phyloP scores from a whole-genome alignment of 305 asterid species.

The Solanum hybrid region DNA sequence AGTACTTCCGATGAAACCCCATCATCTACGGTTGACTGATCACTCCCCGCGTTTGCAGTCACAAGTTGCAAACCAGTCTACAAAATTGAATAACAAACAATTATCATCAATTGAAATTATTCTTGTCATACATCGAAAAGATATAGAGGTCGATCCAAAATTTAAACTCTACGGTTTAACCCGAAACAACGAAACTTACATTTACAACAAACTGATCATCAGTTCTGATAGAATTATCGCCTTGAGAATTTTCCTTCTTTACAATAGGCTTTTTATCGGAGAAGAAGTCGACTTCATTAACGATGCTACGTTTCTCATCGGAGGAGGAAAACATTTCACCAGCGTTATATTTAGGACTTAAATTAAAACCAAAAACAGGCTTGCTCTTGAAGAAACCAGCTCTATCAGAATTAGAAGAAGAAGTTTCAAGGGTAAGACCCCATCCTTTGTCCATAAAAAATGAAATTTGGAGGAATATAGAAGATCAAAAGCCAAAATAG shows the following conservation, averaged over 20 bases:
- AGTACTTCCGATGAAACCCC: not conserved
- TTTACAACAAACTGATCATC: constrained; percentile 38
- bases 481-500: not conserved
- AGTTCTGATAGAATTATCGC: constrained; percentile 1
- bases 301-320: constrained; percentile 22
- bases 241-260: constrained; percentile 42
- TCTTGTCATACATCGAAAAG: not conserved
- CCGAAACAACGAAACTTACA: constrained; percentile 28
- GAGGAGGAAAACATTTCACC: constrained; percentile 13
- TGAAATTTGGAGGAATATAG: not conserved
- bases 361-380: constrained; percentile 38
- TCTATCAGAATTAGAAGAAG: constrained; percentile 31
- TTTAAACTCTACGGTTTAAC: not conserved
- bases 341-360: constrained; percentile 32
- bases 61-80: constrained; percentile 12
- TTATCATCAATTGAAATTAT: not conserved
- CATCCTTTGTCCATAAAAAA: constrained; percentile 81
- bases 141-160: not conserved
- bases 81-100: not conserved
- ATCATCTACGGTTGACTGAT: constrained; percentile 12
- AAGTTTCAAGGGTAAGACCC: constrained; percentile 63
- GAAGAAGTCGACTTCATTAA: constrained; percentile 72
- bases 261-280: constrained; percentile 32
- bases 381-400: constrained; percentile 41
- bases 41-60: constrained; percentile 9